Base-by-base conservation (phyloP, 768 basidiomycete species). In the Boletus tomentosulus region DNA sequence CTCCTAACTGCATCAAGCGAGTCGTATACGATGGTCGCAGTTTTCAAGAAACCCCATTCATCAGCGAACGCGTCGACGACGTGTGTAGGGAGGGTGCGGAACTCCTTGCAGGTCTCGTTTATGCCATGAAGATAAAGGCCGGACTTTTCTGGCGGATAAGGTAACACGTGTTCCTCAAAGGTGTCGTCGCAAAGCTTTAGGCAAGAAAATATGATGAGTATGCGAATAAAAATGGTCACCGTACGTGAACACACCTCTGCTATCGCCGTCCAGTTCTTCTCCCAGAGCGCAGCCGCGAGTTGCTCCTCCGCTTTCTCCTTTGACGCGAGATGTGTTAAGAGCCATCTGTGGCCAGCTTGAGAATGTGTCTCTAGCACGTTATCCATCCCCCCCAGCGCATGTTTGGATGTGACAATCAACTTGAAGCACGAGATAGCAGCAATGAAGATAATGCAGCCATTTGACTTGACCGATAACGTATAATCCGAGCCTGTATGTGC, bases 381-480 rank as follows among this genome's bases (percentile, higher is more conserved):
- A 11, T 66, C 57, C 39, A 79, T 65, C 12, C 78, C 72, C 0
- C 96, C 96, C 2, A 98, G 65, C 0, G 92, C 86, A 61, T 98
- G 97, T 67, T 99, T 98, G 1, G 94, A 97, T 0, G 93, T 92
- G 50, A 98, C 78, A 13, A 98, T 63, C 12, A 98, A 74, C 60
- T 89, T 83, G 7, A 74, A 73, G 0, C 85, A 79, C 0, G 87
- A 86, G 13, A 98, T 78, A 0, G 95, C 88, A 0, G 86, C 87
- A 62, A 98, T 85, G 72, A 98, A 92, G 62, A 99, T 95, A 70
- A 98, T 91, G 70, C 96, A 98, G 8, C 95, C 96, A 57, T 98
- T 98, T 0, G 92, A 92, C 67, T 98, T 99, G 48, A 94, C 77
- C 0, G 95, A 92, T 8, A 98, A 76, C 16, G 85, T 83, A 64